Evolutionary conservation across 148 eudicot species (phyloP).

Genomic region (Vaccinium myrtillus): DNA sequence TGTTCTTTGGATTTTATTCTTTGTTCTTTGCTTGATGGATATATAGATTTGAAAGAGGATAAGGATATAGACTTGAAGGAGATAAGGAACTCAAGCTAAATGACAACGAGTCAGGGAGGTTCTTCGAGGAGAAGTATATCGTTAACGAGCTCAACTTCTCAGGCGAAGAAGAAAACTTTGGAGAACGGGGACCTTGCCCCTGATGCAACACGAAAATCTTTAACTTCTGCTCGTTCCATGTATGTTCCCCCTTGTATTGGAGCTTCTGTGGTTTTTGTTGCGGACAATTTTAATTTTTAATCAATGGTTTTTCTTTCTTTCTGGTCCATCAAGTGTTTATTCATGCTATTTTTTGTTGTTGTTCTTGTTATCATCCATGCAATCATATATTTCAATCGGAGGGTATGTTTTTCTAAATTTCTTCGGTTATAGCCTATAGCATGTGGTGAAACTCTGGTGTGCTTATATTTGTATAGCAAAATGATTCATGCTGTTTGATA

Average conservation of each 20-base stretch:
- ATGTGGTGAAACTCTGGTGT: neutral
- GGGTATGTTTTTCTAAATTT: neutral
- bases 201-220: conserved; percentile 28
- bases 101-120: conserved; percentile 41
- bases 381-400: neutral
- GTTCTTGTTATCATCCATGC: neutral
- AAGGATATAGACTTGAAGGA: neutral
- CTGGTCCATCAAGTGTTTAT: neutral
- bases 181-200: conserved; percentile 36
- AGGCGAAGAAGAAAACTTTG: conserved; percentile 32
- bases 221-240: conserved; percentile 54
- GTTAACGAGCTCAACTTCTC: conserved; percentile 21
- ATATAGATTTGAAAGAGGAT: neutral
- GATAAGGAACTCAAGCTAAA: neutral
- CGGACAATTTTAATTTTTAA: neutral
- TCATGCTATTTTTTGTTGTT: neutral
- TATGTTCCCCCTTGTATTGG: conserved; percentile 28
- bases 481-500: neutral
- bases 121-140: conserved; percentile 43
- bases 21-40: conserved; percentile 8
- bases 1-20: neutral
- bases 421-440: neutral
- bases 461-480: neutral
- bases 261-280: neutral
- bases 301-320: neutral